phyloP scores from a whole-genome alignment of 257 asterid species.

The Agastache rugosa region DNA sequence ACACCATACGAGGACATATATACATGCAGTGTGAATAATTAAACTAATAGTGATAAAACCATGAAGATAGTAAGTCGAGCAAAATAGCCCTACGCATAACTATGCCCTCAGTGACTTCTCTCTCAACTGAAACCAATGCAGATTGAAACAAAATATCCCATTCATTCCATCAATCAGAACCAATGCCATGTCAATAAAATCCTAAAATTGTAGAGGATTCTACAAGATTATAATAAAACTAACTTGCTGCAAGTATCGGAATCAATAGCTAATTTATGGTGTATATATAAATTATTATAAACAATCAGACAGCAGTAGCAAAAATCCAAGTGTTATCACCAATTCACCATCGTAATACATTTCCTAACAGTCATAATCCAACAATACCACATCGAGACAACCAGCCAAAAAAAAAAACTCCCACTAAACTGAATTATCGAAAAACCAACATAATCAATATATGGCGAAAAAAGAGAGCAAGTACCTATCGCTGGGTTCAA shows the following conservation, averaged over 20 bases:
- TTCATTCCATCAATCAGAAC: conserved; percentile 42
- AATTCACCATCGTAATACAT: conserved; percentile 36
- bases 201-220: not conserved
- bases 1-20: not conserved
- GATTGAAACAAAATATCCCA: conserved; percentile 10
- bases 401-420: not conserved
- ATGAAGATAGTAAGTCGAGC: not conserved
- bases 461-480: not conserved
- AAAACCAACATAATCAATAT: not conserved
- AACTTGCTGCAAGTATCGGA: not conserved
- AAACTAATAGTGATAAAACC: not conserved
- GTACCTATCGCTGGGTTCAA: conserved; percentile 89
- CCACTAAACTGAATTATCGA: not conserved
- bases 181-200: conserved; percentile 16
- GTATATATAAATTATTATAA: not conserved
- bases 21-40: conserved; percentile 6
- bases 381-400: no score
- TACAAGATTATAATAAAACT: not conserved
- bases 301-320: conserved; percentile 19
- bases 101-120: not conserved
- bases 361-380: conserved; percentile 45
- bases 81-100: not conserved
- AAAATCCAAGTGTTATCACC: conserved; percentile 50
- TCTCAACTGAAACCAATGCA: conserved; percentile 9
- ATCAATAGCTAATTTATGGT: not conserved